phyloP scores from a whole-genome alignment of 106 monocot genomes.

The Apostasia ramifera region DNA sequence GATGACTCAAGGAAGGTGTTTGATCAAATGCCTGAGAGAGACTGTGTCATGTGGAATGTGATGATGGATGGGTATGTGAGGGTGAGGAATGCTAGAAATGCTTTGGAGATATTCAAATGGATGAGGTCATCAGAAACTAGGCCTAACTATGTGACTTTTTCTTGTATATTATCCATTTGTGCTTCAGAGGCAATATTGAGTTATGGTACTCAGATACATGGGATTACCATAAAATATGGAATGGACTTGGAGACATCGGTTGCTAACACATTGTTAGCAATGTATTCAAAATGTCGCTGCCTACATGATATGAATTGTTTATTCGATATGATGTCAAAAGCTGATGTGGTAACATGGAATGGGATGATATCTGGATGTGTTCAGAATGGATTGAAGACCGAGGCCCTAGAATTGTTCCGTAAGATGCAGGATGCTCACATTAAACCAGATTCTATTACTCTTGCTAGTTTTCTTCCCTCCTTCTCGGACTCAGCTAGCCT shows the following conservation, averaged over 20 bases:
- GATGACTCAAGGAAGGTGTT: slow-evolving; percentile 62
- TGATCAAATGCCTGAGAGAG: slow-evolving; percentile 57
- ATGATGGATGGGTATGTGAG: slow-evolving; percentile 79
- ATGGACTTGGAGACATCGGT: slow-evolving; percentile 54
- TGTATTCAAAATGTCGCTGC: slow-evolving; percentile 79
- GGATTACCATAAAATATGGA: slow-evolving; percentile 41
- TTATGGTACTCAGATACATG: slow-evolving; percentile 67
- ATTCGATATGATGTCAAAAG: slow-evolving; percentile 40
- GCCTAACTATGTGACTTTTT: slow-evolving; percentile 57
- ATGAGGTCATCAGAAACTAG: slow-evolving; percentile 38
- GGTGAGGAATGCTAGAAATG: slow-evolving; percentile 25
- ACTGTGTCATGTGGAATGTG: slow-evolving; percentile 85
- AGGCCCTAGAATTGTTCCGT: slow-evolving; percentile 54
- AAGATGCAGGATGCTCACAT: slow-evolving; percentile 54
- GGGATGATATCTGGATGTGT: slow-evolving; percentile 81
- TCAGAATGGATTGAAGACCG: slow-evolving; percentile 62
- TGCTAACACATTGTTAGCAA: slow-evolving; percentile 73
- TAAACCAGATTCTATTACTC: slow-evolving; percentile 75
- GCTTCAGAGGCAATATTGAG: slow-evolving; percentile 41
- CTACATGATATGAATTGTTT: slow-evolving; percentile 39
- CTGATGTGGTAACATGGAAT: slow-evolving; percentile 78
- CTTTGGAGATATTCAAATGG: slow-evolving; percentile 40
- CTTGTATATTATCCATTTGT: slow-evolving; percentile 56
- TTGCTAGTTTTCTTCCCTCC: slow-evolving; percentile 70
- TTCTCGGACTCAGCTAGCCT: slow-evolving; percentile 41